phyloP scores from a whole-genome alignment of 331 rosid genomes.

The Prunus yedoensis region DNA sequence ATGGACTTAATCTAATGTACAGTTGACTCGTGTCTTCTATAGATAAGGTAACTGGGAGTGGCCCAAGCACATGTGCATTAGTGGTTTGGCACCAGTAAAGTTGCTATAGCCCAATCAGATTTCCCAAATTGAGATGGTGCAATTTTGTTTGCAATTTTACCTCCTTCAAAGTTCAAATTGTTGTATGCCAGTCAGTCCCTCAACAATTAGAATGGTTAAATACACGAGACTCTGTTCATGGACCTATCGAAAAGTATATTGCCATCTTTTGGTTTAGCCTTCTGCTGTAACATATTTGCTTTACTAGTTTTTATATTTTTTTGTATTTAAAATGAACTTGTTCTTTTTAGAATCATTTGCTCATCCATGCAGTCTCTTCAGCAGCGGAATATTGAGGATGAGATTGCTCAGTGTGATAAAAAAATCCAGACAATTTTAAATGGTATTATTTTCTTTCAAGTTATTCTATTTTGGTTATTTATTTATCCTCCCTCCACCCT shows the following conservation, averaged over 20 bases:
- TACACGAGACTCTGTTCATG: not conserved
- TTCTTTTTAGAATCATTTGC: conserved; percentile 19
- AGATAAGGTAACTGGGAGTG: not conserved
- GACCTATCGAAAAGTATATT: not conserved
- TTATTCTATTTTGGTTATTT: conserved; percentile 3
- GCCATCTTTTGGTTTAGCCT: not conserved
- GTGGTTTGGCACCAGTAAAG: not conserved
- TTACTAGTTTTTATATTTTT: not conserved
- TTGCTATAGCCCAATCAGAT: not conserved
- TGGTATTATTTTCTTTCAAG: conserved; percentile 40
- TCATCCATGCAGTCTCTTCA: conserved; percentile 60
- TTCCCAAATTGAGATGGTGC: not conserved
- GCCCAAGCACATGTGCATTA: not conserved
- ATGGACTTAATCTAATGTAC: not conserved
- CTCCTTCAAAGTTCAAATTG: not conserved
- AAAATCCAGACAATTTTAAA: conserved; percentile 50
- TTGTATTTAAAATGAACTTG: not conserved
- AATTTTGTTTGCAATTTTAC: not conserved
- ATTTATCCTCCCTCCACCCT: not conserved
- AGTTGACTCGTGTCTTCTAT: not conserved
- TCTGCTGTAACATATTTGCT: not conserved
- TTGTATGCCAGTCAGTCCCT: not conserved
- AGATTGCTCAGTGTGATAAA: conserved; percentile 61
- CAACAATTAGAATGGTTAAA: not conserved
- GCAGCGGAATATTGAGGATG: conserved; percentile 61